Evolutionary conservation across 495 filamentous ascomycete genomes (phyloP).

Genomic region (Hypoxylon crocopeplum): DNA sequence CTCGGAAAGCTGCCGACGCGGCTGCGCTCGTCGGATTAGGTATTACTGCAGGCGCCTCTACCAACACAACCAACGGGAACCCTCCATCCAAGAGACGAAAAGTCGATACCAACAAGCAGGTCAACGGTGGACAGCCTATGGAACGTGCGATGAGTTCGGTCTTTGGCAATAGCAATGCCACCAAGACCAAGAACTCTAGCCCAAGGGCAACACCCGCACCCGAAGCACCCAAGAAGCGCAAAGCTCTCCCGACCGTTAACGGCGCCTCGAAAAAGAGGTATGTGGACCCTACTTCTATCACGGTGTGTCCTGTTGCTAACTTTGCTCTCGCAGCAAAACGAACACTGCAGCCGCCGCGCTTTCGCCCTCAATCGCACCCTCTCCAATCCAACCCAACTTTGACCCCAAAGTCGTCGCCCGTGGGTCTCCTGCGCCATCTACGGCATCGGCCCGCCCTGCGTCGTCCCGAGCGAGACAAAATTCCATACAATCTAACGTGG

Average conservation of each 20-base stretch:
- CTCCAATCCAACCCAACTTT: constrained; percentile 71
- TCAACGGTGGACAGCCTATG: constrained; percentile 62
- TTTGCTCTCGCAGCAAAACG: constrained; percentile 33
- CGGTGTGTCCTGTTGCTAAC: constrained; percentile 16
- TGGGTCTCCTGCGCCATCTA: constrained; percentile 50
- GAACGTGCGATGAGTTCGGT: constrained; percentile 74
- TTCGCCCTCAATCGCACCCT: constrained; percentile 75
- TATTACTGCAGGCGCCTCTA: constrained; percentile 50
- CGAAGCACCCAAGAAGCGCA: constrained; percentile 71
- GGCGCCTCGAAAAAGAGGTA: constrained; percentile 75
- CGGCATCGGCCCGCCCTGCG: constrained; percentile 58
- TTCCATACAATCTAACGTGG: constrained; percentile 60
- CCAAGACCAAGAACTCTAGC: constrained; percentile 61
- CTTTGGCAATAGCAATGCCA: constrained; percentile 55
- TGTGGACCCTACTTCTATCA: constrained; percentile 30
- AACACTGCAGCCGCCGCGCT: constrained; percentile 43
- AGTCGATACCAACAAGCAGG: constrained; percentile 67
- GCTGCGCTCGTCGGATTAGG: constrained; percentile 59
- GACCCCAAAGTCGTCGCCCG: constrained; percentile 50
- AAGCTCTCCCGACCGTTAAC: constrained; percentile 67
- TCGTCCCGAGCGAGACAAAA: constrained; percentile 74
- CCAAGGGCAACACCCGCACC: constrained; percentile 67
- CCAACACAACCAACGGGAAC: constrained; percentile 50
- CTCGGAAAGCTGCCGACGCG: constrained; percentile 66
- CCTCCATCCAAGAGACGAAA: constrained; percentile 76